Evolutionary conservation across 228 moss, liverwort and hornwort genomes (phyloP).

Genomic region (Sphagnum magellanicum): DNA sequence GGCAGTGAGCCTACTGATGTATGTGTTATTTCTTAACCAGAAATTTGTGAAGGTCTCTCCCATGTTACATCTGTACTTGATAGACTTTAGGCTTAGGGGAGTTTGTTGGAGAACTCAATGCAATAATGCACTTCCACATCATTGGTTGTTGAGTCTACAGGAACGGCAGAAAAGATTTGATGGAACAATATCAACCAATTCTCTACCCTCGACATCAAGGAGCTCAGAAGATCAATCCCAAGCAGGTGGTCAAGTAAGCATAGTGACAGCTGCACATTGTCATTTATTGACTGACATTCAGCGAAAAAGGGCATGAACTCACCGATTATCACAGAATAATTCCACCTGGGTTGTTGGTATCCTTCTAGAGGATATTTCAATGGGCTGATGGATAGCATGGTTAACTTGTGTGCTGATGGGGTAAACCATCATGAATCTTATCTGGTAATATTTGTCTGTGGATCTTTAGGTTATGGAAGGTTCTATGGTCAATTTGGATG

Average conservation of each 20-base stretch:
- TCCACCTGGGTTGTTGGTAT: no score
- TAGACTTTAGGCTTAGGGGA: no score
- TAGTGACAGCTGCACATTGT: neutral
- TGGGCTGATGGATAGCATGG: no score
- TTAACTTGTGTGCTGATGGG: no score
- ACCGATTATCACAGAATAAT: no score
- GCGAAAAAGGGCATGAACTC: neutral
- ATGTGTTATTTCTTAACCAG: neutral
- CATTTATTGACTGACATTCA: neutral
- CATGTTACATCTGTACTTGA: neutral
- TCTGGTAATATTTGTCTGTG: neutral
- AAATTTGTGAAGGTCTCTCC: neutral
- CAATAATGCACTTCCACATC: no score
- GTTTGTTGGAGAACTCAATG: no score
- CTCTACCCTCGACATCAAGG: slow-evolving; percentile 43
- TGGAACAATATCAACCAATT: slow-evolving; percentile 39
- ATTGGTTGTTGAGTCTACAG: slow-evolving; percentile 1
- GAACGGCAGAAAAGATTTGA: slow-evolving; percentile 75
- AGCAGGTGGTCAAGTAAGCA: slow-evolving; percentile 40
- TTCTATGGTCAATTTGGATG: slow-evolving; percentile 87
- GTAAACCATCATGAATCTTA: neutral
- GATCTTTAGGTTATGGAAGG: slow-evolving; percentile 72
- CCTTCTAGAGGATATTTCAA: no score
- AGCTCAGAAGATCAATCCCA: slow-evolving; percentile 75
- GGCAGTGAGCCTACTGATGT: slow-evolving; percentile 84